Percentiles rank a stretch among this genome's conserved stretches.
phyloP scores from a whole-genome alignment of 139 green algal species.

The Astrephomene gubernaculifera region DNA sequence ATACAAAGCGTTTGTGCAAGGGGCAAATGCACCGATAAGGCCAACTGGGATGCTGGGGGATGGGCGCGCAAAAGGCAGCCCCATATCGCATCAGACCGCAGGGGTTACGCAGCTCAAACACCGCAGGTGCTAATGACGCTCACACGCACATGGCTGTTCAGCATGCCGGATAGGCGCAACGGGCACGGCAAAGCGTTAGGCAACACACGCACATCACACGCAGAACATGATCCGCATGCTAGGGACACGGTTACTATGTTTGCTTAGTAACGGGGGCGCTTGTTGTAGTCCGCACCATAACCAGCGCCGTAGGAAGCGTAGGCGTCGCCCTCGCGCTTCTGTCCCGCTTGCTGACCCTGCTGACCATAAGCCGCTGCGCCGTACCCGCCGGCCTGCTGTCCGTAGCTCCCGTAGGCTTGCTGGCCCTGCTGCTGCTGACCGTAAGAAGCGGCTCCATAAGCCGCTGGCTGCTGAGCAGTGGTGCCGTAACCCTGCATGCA shows the following conservation, averaged over 20 bases:
- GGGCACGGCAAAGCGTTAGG: neutral
- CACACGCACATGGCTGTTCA: neutral
- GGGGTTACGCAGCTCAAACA: no score
- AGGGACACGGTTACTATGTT: neutral
- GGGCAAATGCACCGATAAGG: no score
- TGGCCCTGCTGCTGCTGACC: constrained; percentile 19
- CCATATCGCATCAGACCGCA: no score
- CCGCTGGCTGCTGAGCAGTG: neutral
- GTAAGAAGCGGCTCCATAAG: neutral
- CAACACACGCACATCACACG: neutral
- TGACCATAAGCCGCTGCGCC: neutral
- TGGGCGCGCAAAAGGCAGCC: no score
- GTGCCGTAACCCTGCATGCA: constrained; percentile 15
- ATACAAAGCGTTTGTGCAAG: no score
- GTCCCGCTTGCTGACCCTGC: constrained; percentile 15
- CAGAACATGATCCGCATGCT: constrained; percentile 11
- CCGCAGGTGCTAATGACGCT: no score
- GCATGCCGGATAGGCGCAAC: neutral
- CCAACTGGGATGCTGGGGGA: no score
- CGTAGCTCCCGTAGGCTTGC: constrained; percentile 2
- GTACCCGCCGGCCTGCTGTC: constrained; percentile 4
- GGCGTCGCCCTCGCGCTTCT: constrained; percentile 40
- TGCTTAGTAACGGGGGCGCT: constrained; percentile 40
- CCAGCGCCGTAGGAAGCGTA: constrained; percentile 19
- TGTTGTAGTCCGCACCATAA: constrained; percentile 35